Evolutionary conservation across 2,329 filamentous ascomycete genomes (phyloP), one percentile per base, ranked within the genome.

Genomic region (Penicillium sp.): DNA sequence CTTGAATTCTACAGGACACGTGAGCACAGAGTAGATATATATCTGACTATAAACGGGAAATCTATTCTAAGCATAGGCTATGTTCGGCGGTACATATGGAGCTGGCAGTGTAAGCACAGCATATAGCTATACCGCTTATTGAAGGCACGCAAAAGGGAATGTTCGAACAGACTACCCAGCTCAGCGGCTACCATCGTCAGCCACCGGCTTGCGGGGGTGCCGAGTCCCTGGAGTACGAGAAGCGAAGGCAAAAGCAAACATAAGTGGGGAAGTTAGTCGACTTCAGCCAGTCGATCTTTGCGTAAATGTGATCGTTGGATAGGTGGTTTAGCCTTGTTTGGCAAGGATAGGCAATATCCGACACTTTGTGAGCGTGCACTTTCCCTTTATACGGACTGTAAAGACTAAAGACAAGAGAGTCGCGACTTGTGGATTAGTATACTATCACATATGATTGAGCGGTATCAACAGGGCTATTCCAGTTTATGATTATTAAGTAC

Each of bases 151-250:
- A 9, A 10, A 31, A 32, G 3, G 40, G 13, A 33, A 8, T 22
- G 19, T n/a, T 31, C 24, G 17, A 17, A 10, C 8, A n/a, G 28
- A 17, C 28, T 43, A 21, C 37, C 13, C 6, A 13, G 8, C 12
- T 26, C 34, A 10, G n/a, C 41, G 42, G 47, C 7, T 49, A 49
- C 6, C 19, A 28, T 49, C 47, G 34, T 49, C 41, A 45, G 34
- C 34, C 19, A 17, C n/a, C 43, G 48, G 43, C 43, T 33, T 38
- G 32, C 21, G 19, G 19, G 31, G 19, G 10, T 24, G 17, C 28
- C 3, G 28, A 29, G 19, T n/a, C 19, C 40, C 13, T 17, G 5
- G 24, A 22, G 17, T 24, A 48, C 39, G 39, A 43, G 40, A 37
- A 19, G 32, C n/a, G 22, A 48, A 35, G 21, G 5, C 12, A 26